Percentiles rank a stretch among this genome's conserved stretches.
phyloP scores from a whole-genome alignment of 345 rosid genomes.

The Psidium guajava region DNA sequence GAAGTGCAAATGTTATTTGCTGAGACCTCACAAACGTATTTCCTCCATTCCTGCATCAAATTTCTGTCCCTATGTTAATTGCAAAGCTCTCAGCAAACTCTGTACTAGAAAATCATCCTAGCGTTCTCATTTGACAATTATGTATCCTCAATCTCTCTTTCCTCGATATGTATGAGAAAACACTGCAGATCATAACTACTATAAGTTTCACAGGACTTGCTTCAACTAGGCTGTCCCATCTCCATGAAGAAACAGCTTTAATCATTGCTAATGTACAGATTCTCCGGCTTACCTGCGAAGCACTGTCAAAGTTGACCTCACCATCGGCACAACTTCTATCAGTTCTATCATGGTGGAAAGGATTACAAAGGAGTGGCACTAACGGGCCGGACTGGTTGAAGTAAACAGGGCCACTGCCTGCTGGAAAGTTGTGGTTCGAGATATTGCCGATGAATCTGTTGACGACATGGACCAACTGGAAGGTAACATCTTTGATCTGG shows the following conservation, averaged over 20 bases:
- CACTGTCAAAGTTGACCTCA: conserved; percentile 35
- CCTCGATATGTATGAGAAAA: neutral
- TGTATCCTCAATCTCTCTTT: neutral
- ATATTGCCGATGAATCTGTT: conserved; percentile 30
- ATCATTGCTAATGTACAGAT: neutral
- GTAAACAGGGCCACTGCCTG: conserved; percentile 19
- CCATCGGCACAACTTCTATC: conserved; percentile 26
- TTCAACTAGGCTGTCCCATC: neutral
- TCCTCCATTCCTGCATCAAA: conserved; percentile 37
- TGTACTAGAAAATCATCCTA: neutral
- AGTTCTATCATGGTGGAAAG: conserved; percentile 19
- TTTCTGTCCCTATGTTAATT: neutral
- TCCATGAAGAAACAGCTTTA: neutral
- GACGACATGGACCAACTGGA: conserved; percentile 23
- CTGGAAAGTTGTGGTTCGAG: conserved; percentile 37
- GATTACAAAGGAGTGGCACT: conserved; percentile 53
- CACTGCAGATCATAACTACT: neutral
- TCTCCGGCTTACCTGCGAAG: conserved; percentile 37
- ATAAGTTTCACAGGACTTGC: neutral
- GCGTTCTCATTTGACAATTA: neutral
- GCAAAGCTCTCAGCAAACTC: neutral
- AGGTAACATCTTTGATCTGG: conserved; percentile 28
- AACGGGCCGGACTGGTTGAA: conserved; percentile 69
- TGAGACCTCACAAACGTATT: conserved; percentile 30
- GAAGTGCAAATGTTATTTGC: conserved; percentile 22